phyloP scores from a whole-genome alignment of 2,329 filamentous ascomycete species.

The Cercospora berteroae region DNA sequence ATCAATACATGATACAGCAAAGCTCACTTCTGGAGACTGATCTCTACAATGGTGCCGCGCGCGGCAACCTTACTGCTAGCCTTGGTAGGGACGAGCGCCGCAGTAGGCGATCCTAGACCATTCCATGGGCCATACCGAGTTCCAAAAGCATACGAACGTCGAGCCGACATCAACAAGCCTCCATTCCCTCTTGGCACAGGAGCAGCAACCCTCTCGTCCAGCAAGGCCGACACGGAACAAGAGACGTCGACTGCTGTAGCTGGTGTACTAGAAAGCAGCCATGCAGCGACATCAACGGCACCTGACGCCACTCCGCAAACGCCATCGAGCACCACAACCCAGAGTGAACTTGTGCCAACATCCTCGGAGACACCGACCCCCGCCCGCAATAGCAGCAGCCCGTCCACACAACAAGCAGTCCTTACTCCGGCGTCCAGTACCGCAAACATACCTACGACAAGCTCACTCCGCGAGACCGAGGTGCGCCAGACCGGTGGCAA shows the following conservation, averaged over 20 bases:
- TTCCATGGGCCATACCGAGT: constrained; percentile 4
- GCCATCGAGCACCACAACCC: background rate
- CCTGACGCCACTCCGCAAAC: background rate
- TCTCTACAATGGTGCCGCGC: constrained; percentile 13
- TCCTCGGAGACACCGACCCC: background rate
- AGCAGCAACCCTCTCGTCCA: background rate
- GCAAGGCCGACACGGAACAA: background rate
- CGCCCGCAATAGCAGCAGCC: background rate
- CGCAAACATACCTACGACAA: background rate
- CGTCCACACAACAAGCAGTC: background rate
- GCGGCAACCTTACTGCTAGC: constrained; percentile 15
- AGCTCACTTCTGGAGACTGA: background rate
- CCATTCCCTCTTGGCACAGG: constrained; percentile 7
- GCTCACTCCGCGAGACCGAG: background rate
- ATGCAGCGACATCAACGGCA: background rate
- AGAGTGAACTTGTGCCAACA: background rate
- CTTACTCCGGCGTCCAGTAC: background rate
- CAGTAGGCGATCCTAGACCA: background rate
- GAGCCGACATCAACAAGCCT: constrained; percentile 2
- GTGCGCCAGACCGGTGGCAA: background rate
- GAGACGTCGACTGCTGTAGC: background rate
- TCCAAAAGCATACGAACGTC: constrained; percentile 6
- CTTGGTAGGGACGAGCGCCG: constrained; percentile 11
- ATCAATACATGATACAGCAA: constrained; percentile 8
- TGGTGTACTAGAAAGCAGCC: background rate